Evolutionary conservation across 129 eudicot species (phyloP).

Genomic region (Flaveria sonorensis): DNA sequence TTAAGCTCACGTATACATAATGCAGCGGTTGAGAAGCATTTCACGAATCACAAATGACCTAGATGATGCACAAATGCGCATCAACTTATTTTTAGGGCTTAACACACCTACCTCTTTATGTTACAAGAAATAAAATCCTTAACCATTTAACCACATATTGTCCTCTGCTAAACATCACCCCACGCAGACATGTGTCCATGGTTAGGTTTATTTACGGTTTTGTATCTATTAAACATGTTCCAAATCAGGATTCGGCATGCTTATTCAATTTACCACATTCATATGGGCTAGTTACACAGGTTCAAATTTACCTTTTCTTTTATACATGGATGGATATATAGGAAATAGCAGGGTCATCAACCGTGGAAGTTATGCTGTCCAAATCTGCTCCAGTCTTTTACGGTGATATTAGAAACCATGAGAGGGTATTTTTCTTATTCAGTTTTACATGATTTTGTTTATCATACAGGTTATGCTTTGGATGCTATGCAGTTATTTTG

Average conservation of each 20-base stretch:
- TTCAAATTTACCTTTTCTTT: neutral
- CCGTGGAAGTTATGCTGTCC: conserved; percentile 88
- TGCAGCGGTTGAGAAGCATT: conserved; percentile 4
- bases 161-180: conserved; percentile 5
- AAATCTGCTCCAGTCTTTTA: conserved; percentile 76
- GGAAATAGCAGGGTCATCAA: conserved; percentile 69
- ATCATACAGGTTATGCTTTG: conserved; percentile 17
- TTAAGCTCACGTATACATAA: neutral
- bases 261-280: neutral
- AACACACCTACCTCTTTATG: neutral
- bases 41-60: neutral
- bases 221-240: conserved; percentile 16
- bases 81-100: conserved; percentile 16
- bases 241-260: neutral
- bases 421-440: conserved; percentile 57
- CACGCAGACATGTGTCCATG: neutral
- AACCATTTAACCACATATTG: neutral
- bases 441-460: conserved; percentile 8
- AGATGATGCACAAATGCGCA: conserved; percentile 2
- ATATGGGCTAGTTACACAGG: neutral
- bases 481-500: conserved; percentile 7
- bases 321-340: conserved; percentile 26
- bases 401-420: conserved; percentile 95
- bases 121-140: neutral
- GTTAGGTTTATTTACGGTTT: neutral